A percentile compares a stretch with the other conserved stretches of the same genome.
Evolutionary conservation across 208 protist species (phyloP).

Genomic region (Trypanosoma theileri): DNA sequence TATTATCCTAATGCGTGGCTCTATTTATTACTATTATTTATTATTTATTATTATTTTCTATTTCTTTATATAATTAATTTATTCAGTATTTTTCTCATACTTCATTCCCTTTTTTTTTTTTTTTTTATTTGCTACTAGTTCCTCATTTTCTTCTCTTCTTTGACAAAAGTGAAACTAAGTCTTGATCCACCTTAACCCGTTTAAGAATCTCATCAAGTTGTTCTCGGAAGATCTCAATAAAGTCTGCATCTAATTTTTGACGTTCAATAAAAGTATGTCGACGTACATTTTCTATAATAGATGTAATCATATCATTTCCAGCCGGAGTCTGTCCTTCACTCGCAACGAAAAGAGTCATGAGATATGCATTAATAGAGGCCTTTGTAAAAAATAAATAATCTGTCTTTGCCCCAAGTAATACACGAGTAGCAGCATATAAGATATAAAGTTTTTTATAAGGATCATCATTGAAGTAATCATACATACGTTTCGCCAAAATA

Average conservation of each 20-base stretch:
- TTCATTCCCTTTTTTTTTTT: conserved; percentile 1
- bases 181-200: conserved; percentile 73
- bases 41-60: neutral
- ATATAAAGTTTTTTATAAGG: conserved; percentile 80
- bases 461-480: conserved; percentile 71
- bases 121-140: conserved; percentile 13
- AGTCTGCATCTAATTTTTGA: conserved; percentile 56
- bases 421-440: conserved; percentile 74
- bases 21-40: neutral
- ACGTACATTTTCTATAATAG: conserved; percentile 73
- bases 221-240: conserved; percentile 50
- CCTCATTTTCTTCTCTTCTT: conserved; percentile 19
- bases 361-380: conserved; percentile 65
- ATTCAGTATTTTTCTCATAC: neutral
- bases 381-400: conserved; percentile 50
- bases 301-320: conserved; percentile 65
- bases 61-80: conserved; percentile 1
- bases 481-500: conserved; percentile 80
- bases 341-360: conserved; percentile 79
- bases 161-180: conserved; percentile 53
- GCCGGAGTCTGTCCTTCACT: conserved; percentile 62
- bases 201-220: conserved; percentile 67
- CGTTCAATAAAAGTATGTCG: conserved; percentile 61
- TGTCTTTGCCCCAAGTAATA: conserved; percentile 55
- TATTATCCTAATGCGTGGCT: too few relatives aligned